These are phyloP conservation scores for Nepenthes gracilis DNA, from an alignment of 148 eudicot genomes.

Conservation along the genomic window DNA sequence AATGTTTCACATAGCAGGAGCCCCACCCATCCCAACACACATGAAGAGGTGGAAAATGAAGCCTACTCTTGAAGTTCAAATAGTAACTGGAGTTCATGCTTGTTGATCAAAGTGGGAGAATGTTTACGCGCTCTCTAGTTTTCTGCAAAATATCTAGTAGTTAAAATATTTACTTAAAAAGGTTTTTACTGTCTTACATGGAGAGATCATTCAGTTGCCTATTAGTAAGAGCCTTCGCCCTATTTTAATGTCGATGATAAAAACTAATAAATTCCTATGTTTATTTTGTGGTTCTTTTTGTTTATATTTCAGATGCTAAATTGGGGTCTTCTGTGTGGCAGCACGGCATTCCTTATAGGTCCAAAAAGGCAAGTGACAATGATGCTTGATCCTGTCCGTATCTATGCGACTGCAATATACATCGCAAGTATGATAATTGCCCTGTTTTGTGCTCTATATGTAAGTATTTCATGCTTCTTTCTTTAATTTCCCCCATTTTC, in stretches of 20 bases:
- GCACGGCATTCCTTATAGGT: slow-evolving; percentile 98
- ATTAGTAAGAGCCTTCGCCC: too few species aligned
- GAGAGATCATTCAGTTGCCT: too few species aligned
- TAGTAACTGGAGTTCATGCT: too few species aligned
- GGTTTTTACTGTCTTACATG: too few species aligned
- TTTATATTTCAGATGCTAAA: slow-evolving; percentile 23
- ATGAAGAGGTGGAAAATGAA: too few species aligned
- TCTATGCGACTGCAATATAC: slow-evolving; percentile 88
- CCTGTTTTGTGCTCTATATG: slow-evolving; percentile 89
- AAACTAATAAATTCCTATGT: background rate
- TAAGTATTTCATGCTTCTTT: slow-evolving; percentile 22
- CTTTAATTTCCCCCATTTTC: background rate
- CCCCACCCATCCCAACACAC: too few species aligned
- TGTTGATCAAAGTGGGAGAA: too few species aligned
- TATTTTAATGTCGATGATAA: background rate
- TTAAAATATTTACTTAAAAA: too few species aligned
- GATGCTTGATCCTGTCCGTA: slow-evolving; percentile 99
- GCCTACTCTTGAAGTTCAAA: too few species aligned
- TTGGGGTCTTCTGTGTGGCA: slow-evolving; percentile 50
- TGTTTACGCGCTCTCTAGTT: too few species aligned
- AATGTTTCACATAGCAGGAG: too few species aligned
- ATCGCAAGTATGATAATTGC: slow-evolving; percentile 83
- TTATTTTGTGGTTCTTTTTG: background rate
- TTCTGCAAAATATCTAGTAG: too few species aligned
- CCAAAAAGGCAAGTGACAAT: slow-evolving; percentile 87